phyloP scores from a whole-genome alignment of 108 stramenopile species.

The Cyclotella kingstonii region DNA sequence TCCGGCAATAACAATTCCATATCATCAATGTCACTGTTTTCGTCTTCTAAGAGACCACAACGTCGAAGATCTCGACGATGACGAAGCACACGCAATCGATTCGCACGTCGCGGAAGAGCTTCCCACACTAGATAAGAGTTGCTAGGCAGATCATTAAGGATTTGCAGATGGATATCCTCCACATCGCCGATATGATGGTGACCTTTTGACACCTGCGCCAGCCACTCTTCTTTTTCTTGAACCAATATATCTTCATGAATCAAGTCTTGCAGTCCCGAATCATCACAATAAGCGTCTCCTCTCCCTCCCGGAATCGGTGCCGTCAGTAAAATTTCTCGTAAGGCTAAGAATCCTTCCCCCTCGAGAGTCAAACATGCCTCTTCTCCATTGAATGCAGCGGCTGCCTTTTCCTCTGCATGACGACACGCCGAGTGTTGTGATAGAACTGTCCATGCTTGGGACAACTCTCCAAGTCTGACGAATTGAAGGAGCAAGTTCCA shows the following conservation, averaged over 20 bases:
- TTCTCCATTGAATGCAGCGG: not conserved
- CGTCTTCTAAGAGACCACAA: not conserved
- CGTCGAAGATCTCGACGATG: conserved; percentile 10
- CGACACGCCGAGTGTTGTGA: conserved; percentile 61
- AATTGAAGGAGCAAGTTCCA: conserved; percentile 54
- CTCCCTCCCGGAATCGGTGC: conserved; percentile 81
- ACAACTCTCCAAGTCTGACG: conserved; percentile 55
- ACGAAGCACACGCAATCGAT: conserved; percentile 19
- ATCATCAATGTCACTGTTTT: conserved; percentile 1
- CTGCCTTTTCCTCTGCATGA: conserved; percentile 27
- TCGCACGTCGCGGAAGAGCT: conserved; percentile 26
- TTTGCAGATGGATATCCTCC: conserved; percentile 6
- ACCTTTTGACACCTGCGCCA: not conserved
- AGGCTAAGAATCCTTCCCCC: conserved; percentile 53
- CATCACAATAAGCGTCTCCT: conserved; percentile 45
- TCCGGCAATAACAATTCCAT: conserved; percentile 26
- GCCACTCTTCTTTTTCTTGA: conserved; percentile 1
- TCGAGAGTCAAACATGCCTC: conserved; percentile 20
- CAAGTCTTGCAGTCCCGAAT: conserved; percentile 37
- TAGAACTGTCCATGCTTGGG: conserved; percentile 69
- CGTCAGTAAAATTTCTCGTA: conserved; percentile 55
- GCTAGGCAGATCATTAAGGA: conserved; percentile 36
- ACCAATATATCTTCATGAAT: conserved; percentile 29
- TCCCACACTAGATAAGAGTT: conserved; percentile 70
- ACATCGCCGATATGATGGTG: not conserved